A percentile compares a stretch with the other conserved stretches of the same genome.
Evolutionary conservation across 768 basidiomycete species (phyloP).

Genomic region (Phylloporus arenicola): DNA sequence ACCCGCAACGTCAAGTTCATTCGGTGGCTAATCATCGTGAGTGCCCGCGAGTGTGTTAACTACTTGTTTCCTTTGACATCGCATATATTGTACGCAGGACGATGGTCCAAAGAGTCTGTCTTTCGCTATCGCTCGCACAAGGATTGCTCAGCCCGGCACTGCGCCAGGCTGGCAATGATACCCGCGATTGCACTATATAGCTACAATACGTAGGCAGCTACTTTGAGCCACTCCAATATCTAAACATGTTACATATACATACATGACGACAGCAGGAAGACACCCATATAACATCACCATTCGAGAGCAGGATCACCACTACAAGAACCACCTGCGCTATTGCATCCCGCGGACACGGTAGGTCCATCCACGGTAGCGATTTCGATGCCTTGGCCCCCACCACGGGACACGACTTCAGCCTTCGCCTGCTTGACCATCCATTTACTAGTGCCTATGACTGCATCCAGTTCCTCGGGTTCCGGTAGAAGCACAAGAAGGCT

Average conservation of each 20-base stretch:
- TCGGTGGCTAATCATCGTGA: neutral
- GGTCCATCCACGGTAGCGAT: slow-evolving; percentile 24
- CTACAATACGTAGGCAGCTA: too few relatives aligned
- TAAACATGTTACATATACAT: too few relatives aligned
- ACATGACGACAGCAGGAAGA: too few relatives aligned
- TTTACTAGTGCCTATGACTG: slow-evolving; percentile 55
- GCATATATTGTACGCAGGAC: too few relatives aligned
- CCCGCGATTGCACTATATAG: too few relatives aligned
- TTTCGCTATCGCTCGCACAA: too few relatives aligned
- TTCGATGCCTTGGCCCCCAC: slow-evolving; percentile 30
- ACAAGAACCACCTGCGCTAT: neutral
- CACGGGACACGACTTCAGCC: slow-evolving; percentile 33
- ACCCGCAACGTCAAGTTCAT: neutral
- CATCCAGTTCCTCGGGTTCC: slow-evolving; percentile 47
- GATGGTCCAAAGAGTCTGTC: too few relatives aligned
- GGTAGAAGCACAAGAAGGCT: slow-evolving; percentile 51
- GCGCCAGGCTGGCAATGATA: too few relatives aligned
- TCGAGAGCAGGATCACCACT: neutral
- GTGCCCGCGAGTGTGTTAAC: neutral
- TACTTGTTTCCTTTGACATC: too few relatives aligned
- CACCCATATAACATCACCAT: neutral
- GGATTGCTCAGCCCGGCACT: too few relatives aligned
- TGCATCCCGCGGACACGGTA: neutral
- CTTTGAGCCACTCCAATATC: too few relatives aligned
- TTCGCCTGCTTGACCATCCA: slow-evolving; percentile 58